These are phyloP conservation scores for Coccomyxa sp. DNA, from an alignment of 139 green algal species.

Conservation along the genomic window DNA sequence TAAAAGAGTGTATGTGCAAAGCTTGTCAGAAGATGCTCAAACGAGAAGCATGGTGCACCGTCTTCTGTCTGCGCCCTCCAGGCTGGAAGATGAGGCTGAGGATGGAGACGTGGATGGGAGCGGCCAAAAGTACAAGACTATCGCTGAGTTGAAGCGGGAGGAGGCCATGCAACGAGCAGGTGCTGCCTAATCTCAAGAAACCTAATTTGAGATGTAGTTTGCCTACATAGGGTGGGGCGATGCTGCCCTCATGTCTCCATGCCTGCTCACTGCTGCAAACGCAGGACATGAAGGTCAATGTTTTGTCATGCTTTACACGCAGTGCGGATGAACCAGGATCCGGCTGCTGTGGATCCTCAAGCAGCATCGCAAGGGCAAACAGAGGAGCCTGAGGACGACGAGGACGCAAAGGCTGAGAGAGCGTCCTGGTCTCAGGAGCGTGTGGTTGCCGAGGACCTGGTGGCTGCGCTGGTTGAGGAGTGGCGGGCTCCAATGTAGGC, in stretches of 20 bases:
- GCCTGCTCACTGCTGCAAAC: no score
- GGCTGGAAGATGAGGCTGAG: conserved; percentile 52
- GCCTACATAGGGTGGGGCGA: no score
- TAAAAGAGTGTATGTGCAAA: no score
- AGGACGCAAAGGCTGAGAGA: conserved; percentile 26
- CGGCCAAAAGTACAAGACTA: conserved; percentile 59
- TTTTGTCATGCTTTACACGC: conserved; percentile 6
- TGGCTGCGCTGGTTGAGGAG: conserved; percentile 25
- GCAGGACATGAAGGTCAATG: not conserved
- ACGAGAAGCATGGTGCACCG: no score
- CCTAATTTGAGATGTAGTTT: no score
- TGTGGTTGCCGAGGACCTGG: conserved; percentile 52
- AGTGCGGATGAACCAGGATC: conserved; percentile 1
- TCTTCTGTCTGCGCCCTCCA: no score
- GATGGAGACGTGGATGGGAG: conserved; percentile 40
- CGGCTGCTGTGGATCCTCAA: not conserved
- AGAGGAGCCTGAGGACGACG: conserved; percentile 18
- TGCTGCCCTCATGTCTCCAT: no score
- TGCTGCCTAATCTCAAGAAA: no score
- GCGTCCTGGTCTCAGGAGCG: conserved; percentile 41
- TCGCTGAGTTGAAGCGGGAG: conserved; percentile 52
- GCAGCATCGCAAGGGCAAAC: not conserved
- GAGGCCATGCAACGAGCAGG: conserved; percentile 39
- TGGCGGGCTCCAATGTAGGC: conserved; percentile 58
- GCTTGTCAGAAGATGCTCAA: no score